Conservation (phyloP, 73 alveolate genomes). For the Paramecium caudatum region DNA sequence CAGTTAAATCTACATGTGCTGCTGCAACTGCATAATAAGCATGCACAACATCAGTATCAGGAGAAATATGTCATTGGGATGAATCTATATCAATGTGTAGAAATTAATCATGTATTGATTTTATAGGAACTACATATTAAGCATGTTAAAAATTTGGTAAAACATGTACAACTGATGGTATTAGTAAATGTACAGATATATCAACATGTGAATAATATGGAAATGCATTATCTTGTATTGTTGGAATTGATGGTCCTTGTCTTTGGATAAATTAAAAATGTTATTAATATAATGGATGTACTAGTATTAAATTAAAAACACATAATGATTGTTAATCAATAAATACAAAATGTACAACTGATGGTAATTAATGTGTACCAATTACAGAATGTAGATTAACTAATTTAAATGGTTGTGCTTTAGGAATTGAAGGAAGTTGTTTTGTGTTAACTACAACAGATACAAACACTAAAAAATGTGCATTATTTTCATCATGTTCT, state of each 20-base stretch:
- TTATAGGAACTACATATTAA: not conserved
- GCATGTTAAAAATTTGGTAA: not conserved
- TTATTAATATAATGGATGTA: not conserved
- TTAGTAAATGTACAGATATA: slow-evolving; percentile 14
- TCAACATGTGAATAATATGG: not conserved
- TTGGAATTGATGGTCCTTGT: slow-evolving; percentile 57
- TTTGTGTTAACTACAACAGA: not conserved
- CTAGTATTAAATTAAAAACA: not conserved
- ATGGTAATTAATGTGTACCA: slow-evolving; percentile 42
- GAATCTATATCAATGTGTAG: not conserved
- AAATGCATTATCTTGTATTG: not conserved
- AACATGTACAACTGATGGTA: slow-evolving; percentile 6
- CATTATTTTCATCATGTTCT: not conserved
- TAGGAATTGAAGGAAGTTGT: slow-evolving; percentile 37
- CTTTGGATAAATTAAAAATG: slow-evolving; percentile 5
- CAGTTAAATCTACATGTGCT: not conserved
- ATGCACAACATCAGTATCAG: slow-evolving; percentile 1
- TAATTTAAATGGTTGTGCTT: not conserved
- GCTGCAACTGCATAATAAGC: slow-evolving; percentile 34
- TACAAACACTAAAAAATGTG: not conserved
- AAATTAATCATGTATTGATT: not conserved
- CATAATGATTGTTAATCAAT: slow-evolving; percentile 1
- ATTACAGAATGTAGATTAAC: not conserved
- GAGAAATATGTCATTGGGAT: slow-evolving; percentile 53
- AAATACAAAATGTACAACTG: slow-evolving; percentile 4